Evolutionary conservation across 2,329 filamentous ascomycete species (phyloP).

Genomic region (Diaporthe humulicola): DNA sequence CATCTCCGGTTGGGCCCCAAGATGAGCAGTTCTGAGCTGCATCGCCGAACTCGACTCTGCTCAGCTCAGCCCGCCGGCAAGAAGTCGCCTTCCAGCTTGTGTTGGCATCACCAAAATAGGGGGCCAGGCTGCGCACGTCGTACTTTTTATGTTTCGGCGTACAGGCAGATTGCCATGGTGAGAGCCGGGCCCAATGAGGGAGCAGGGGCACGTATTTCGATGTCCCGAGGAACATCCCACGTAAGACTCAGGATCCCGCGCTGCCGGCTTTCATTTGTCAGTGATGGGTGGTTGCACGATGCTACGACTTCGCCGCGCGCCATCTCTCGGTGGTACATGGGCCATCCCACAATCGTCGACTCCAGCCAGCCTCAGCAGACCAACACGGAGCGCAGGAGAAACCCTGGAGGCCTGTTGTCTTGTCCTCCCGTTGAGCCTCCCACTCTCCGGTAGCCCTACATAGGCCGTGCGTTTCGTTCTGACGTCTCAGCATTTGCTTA

Average conservation of each 20-base stretch:
- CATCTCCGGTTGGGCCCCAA: background rate
- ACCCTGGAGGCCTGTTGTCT: background rate
- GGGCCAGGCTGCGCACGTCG: conserved; percentile 9
- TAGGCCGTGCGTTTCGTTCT: conserved; percentile 11
- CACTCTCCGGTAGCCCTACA: conserved; percentile 13
- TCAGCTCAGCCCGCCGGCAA: background rate
- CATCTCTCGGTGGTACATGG: background rate
- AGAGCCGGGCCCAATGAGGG: background rate
- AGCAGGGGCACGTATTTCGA: background rate
- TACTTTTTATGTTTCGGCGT: background rate
- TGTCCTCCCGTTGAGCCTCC: background rate
- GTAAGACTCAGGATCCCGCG: background rate
- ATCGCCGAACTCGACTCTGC: background rate
- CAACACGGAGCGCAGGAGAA: background rate
- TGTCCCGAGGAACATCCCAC: background rate
- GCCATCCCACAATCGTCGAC: background rate
- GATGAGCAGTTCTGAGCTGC: background rate
- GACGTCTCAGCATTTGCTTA: conserved; percentile 30
- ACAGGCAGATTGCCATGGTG: background rate
- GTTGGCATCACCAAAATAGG: background rate
- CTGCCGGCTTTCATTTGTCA: background rate
- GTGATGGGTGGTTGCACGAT: background rate
- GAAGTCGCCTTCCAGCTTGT: background rate
- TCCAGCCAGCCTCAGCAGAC: conserved; percentile 12
- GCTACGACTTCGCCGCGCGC: conserved; percentile 1